Conservation (phyloP, 2,329 filamentous ascomycete genomes). For the Colletotrichum echinochloae region DNA sequence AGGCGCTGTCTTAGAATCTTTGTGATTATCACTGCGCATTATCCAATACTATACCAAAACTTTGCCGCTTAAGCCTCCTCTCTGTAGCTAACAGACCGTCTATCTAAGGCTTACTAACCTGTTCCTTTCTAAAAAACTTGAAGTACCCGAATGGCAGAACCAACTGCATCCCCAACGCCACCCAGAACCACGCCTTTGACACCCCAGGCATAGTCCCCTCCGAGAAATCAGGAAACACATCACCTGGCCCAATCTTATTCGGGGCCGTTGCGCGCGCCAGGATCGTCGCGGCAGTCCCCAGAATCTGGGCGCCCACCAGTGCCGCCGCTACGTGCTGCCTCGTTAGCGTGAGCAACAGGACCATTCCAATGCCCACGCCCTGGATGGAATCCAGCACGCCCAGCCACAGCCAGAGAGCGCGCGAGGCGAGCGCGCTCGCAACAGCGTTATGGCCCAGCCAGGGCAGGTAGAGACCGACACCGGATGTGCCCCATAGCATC, state of each 20-base stretch:
- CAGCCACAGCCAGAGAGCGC: constrained; percentile 70
- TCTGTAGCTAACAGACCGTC: too few species aligned
- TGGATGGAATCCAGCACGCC: constrained; percentile 74
- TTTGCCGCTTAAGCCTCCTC: too few species aligned
- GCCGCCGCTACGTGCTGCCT: constrained; percentile 73
- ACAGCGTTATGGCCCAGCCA: constrained; percentile 67
- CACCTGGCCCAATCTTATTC: background rate
- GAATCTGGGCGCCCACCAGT: constrained; percentile 69
- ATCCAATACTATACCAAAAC: too few species aligned
- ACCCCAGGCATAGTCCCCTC: background rate
- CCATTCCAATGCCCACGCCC: constrained; percentile 76
- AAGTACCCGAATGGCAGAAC: background rate
- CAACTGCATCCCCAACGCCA: background rate
- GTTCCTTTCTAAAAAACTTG: background rate
- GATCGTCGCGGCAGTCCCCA: constrained; percentile 57
- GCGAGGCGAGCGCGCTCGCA: constrained; percentile 66
- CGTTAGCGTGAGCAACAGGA: constrained; percentile 73
- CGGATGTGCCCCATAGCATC: constrained; percentile 73
- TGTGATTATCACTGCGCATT: too few species aligned
- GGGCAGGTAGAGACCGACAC: constrained; percentile 70
- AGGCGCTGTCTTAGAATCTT: too few species aligned
- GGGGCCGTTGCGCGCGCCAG: background rate
- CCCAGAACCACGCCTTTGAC: background rate
- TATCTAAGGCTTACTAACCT: background rate
- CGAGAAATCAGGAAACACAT: background rate